A percentile compares a stretch with the other conserved stretches of the same genome.
Evolutionary conservation across 176 grass and related monocot species (phyloP).

Genomic region (Miscanthus lutarioriparius): DNA sequence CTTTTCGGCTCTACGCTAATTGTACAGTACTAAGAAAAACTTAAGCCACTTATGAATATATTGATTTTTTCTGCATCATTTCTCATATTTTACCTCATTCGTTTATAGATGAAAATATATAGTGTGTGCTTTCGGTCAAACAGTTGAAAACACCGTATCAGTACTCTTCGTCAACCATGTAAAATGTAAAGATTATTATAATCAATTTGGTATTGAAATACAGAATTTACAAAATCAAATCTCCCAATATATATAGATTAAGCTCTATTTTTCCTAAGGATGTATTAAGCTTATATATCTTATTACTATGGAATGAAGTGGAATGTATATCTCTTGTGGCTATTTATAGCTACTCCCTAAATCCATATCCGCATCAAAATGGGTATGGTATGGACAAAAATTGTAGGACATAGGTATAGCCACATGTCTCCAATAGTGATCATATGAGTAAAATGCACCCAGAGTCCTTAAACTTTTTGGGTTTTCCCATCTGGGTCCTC

Average conservation of each 20-base stretch:
- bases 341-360: too few relatives aligned
- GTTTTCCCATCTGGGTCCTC: too few relatives aligned
- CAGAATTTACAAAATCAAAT: not conserved
- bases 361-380: too few relatives aligned
- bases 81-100: not conserved
- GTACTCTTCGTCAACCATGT: not conserved
- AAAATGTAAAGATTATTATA: not conserved
- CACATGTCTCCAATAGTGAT: too few relatives aligned
- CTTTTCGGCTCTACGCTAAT: not conserved
- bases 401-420: not conserved
- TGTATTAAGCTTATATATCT: too few relatives aligned
- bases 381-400: not conserved
- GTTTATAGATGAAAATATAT: not conserved
- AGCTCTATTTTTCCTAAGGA: too few relatives aligned
- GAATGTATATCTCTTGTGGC: too few relatives aligned
- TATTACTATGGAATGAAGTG: too few relatives aligned
- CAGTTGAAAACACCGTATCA: not conserved
- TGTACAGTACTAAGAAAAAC: not conserved
- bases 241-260: too few relatives aligned
- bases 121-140: not conserved
- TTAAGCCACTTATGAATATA: not conserved
- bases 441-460: too few relatives aligned
- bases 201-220: not conserved
- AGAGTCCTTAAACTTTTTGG: too few relatives aligned
- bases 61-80: not conserved